Evolutionary conservation across 768 basidiomycete species (phyloP), one percentile per base, ranked within the genome.

Genomic region (Ephemerocybe angulata): DNA sequence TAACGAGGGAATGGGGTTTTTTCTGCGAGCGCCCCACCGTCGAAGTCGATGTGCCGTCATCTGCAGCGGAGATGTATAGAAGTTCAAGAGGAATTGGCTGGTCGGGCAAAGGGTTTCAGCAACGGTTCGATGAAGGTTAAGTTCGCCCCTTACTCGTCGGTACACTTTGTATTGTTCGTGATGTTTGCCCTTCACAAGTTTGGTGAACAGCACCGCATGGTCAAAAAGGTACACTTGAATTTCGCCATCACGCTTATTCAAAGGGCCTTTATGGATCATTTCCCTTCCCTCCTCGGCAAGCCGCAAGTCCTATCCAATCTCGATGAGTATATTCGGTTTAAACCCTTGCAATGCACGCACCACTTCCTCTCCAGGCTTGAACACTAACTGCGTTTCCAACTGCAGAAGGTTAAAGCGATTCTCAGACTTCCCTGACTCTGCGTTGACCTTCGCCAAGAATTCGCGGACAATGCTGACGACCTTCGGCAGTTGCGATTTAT

Each of bases 61-160:
- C 90, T 1, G 85, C 81, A 2, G 89, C 84, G 3, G 87, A 83
- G 58, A 98, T 82, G 47, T 88, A 77, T 22, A 99, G 82, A 1
- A 99, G 81, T 62, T 98, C 97, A 43, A 98, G 81, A 0, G 97
- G 97, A 63, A 98, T 97, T 1, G 97, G 96, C 95, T 97, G 59
- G 48, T 48, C 59, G 52, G 60, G 43, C 47, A 30, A 11, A 35
- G 6, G n/a, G 10, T 24, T 41, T 25, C 22, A 10, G 38, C 4
- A 21, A 2, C 37, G 30, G 22, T 52, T 35, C 41, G 33, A 37
- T 33, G 30, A 29, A 2, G 11, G 24, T 4, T 42, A 38, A 46
- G n/a, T n/a, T 6, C 15, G 17, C 5, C 7, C 59, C 88, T 67
- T 66, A 98, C 95, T 62, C 89, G 85, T 62, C 95, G 85, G 66